These are phyloP conservation scores for Pythium utonaiense DNA, from an alignment of 352 stramenopile genomes.

Conservation along the genomic window DNA sequence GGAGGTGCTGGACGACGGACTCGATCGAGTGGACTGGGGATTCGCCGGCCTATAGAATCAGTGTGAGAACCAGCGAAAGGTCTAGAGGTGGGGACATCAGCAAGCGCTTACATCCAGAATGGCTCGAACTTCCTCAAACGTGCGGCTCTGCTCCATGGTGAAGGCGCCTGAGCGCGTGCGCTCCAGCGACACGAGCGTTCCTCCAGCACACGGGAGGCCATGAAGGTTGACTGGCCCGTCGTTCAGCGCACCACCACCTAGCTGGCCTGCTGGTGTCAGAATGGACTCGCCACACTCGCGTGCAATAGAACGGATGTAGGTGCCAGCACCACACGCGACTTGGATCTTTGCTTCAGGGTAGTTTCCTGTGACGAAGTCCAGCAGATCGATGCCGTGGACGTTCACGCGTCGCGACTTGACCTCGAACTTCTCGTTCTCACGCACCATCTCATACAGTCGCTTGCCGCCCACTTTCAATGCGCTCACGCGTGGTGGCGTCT, in stretches of 20 bases:
- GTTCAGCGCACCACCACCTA: constrained; percentile 4
- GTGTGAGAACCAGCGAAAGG: background rate
- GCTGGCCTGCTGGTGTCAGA: constrained; percentile 26
- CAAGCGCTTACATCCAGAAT: constrained; percentile 33
- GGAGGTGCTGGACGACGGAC: constrained; percentile 49
- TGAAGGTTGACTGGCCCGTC: constrained; percentile 28
- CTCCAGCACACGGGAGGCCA: constrained; percentile 33
- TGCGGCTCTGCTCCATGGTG: constrained; percentile 41
- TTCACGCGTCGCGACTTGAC: constrained; percentile 55
- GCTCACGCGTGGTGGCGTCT: constrained; percentile 74
- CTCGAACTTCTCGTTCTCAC: constrained; percentile 57
- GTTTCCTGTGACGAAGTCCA: constrained; percentile 39
- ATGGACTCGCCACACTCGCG: constrained; percentile 77
- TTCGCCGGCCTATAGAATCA: constrained; percentile 25
- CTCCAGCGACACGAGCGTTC: constrained; percentile 59
- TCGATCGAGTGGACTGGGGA: constrained; percentile 55
- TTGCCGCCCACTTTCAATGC: constrained; percentile 78
- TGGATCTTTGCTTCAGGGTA: constrained; percentile 64
- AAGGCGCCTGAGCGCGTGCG: constrained; percentile 66
- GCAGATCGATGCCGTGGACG: constrained; percentile 59
- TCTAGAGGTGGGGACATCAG: background rate
- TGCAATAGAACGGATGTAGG: constrained; percentile 86
- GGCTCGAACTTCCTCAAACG: constrained; percentile 50
- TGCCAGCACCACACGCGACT: constrained; percentile 69
- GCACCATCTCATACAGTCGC: constrained; percentile 73